A percentile compares a stretch with the other conserved stretches of the same genome.
Conservation (phyloP, 176 grass and related monocot genomes). For the Oryza punctata region DNA sequence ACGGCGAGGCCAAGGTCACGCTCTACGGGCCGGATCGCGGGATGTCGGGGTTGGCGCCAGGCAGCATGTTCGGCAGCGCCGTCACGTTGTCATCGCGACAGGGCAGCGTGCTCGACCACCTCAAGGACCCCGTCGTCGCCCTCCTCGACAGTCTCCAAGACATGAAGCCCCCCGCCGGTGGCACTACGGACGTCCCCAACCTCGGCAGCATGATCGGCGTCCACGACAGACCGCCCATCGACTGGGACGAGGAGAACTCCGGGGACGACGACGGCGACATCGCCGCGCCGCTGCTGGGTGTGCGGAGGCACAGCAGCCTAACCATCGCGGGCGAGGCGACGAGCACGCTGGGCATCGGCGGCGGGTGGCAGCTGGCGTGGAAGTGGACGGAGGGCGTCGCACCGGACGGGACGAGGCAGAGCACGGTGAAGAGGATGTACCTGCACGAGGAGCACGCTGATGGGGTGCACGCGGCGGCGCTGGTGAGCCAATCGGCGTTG, state of each 20-base stretch:
- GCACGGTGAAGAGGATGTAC: slow-evolving; percentile 68
- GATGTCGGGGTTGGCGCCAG: slow-evolving; percentile 56
- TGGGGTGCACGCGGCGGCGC: slow-evolving; percentile 67
- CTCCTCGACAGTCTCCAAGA: slow-evolving; percentile 74
- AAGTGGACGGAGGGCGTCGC: slow-evolving; percentile 47
- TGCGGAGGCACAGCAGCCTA: not conserved
- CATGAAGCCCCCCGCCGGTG: slow-evolving; percentile 34
- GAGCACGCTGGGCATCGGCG: slow-evolving; percentile 70
- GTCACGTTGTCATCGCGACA: slow-evolving; percentile 45
- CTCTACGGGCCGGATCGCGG: slow-evolving; percentile 56
- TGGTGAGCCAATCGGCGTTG: slow-evolving; percentile 64
- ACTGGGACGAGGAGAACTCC: slow-evolving; percentile 21
- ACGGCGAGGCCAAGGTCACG: slow-evolving; percentile 30
- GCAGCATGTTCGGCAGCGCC: slow-evolving; percentile 59
- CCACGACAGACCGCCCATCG: slow-evolving; percentile 33
- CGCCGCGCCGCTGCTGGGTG: slow-evolving; percentile 40
- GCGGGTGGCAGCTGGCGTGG: slow-evolving; percentile 84
- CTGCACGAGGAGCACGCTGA: slow-evolving; percentile 59
- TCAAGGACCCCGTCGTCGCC: slow-evolving; percentile 73
- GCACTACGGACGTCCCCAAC: slow-evolving; percentile 37
- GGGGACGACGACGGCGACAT: slow-evolving; percentile 49
- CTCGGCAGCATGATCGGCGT: slow-evolving; percentile 76
- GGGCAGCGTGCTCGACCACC: slow-evolving; percentile 65
- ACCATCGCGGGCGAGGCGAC: not conserved
- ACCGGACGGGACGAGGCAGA: slow-evolving; percentile 29